Base-by-base conservation (phyloP, 495 filamentous ascomycete species). In the Xylaria castorea region DNA sequence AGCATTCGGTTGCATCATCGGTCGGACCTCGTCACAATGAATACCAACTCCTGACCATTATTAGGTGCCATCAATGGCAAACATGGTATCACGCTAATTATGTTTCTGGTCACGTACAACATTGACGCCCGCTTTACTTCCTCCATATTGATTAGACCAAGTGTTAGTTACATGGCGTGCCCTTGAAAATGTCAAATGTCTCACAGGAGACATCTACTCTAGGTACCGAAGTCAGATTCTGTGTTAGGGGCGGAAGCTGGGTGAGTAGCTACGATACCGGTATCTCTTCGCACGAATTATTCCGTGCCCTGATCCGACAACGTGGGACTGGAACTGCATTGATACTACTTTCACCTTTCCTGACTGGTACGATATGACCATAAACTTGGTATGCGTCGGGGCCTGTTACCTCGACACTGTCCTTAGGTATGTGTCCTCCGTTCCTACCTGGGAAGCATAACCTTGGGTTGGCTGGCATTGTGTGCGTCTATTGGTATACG, bases 381-480 rank as follows among this genome's bases (percentile, higher is more conserved):
- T 46, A 82, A 81, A 85, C 71, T 80, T 92, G 72, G 84, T 92
- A 36, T 86, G 89, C 32, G 81, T 90, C 62, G 90, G 91, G 9
- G 90, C 90, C 58, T 92, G 88, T 66, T 92, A 91, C 78, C 77
- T 92, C 12, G 91, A 92, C 78, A 92, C 89, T 30, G 90, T 92
- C 72, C 77, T 92, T 38, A 90, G 87, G 90, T 88, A 75, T 78
- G 89, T 85, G 20, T 65, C 55, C 62, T 66, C 62, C 18, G 57
- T 61, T 64, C 68, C 48, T 42, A 55, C 46, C 18, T 27, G 70
- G 74, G 68, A 73, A 70, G 70, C 72, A 58, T 67, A 70, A 53
- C 61, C 71, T 75, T 73, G 73, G 66, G 73, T 55, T 75, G 72
- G 42, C 50, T 50, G 51, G 57, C 22, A 40, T 30, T 20, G 46